Evolutionary conservation across 805 yeast species (phyloP), one percentile per base, ranked within the genome.

Genomic region (Yamadazyma paraphyllophila): DNA sequence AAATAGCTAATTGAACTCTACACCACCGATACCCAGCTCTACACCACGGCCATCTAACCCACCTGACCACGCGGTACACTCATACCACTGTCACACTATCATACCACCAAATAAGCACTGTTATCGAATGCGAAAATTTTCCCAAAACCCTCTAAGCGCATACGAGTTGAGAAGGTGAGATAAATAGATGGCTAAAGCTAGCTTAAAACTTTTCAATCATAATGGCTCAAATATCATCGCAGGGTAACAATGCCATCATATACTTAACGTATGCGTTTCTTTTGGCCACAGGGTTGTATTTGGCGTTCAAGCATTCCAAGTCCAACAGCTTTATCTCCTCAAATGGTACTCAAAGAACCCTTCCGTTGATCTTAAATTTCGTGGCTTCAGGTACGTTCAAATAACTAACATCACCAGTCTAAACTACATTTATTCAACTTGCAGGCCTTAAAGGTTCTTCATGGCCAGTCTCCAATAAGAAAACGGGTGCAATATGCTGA

Each of bases 301-400:
- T 72, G 30, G 96, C 96, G 0, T 57, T 73, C 58, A 85, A 76
- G 69, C 76, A 64, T 51, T 73, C 74, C 31, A 71, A 76, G 41
- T 71, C 75, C 35, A 71, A 74, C 34, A 76, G 81, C 5, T 91
- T 87, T 58, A 66, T 90, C 44, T 76, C 90, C 2, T 83, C 91
- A 2, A 88, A 90, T 66, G 84, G 94, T 10, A 81, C 96, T 1
- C 91, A 87, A 56, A 74, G 74, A 36, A 95, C 89, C 24, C 29
- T 88, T 12, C 96, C 96, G 1, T 69, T 91, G 55, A 86, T 96
- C 1, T 72, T 91, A 49, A 91, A 91, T 63, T 91, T 91, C 61
- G 81, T 91, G 44, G 97, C 97, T 41, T 83, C 95, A 54, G 96
- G 96, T 78, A 73, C 70, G 87, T 83, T 29, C 15, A 35, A 27